Conservation (phyloP, 805 yeast genomes). For the Suhomyces sp. region DNA sequence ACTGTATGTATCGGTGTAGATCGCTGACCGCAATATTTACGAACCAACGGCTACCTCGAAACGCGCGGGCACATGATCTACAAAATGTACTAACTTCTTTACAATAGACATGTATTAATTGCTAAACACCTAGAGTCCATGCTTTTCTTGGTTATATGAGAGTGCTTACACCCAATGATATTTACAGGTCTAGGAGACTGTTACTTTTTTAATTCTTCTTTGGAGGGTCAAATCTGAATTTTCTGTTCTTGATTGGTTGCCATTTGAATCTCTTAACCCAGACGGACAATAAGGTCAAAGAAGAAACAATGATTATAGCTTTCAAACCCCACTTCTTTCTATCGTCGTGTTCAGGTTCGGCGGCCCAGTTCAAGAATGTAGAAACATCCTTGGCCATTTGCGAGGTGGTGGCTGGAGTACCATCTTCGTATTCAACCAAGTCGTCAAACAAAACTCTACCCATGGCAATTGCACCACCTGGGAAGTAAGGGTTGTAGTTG, state of each 20-base stretch:
- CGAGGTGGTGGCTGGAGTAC: constrained; percentile 96
- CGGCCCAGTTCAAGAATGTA: constrained; percentile 95
- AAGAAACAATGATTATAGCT: constrained; percentile 76
- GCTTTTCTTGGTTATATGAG: neutral
- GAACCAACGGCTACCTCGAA: too few relatives aligned
- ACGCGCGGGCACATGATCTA: neutral
- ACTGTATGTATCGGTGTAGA: too few relatives aligned
- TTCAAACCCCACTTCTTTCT: constrained; percentile 96
- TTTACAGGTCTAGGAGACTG: constrained; percentile 5
- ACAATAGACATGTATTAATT: constrained; percentile 3
- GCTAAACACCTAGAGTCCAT: constrained; percentile 1
- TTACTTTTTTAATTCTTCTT: constrained; percentile 40
- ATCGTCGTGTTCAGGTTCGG: constrained; percentile 98
- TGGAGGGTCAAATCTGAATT: constrained; percentile 91
- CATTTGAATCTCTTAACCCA: constrained; percentile 98
- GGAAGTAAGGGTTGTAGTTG: constrained; percentile 99
- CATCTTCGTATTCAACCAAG: constrained; percentile 97
- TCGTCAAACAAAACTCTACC: constrained; percentile 97
- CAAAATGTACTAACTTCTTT: neutral
- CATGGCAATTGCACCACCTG: constrained; percentile 99
- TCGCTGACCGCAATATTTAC: too few relatives aligned
- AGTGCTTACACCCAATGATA: constrained; percentile 1
- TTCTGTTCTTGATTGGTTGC: constrained; percentile 93
- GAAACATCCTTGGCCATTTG: constrained; percentile 99
- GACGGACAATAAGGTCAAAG: constrained; percentile 76